These are phyloP conservation scores for Sanghuangporus baumii DNA, from an alignment of 1,284 basidiomycete species.

Conservation along the genomic window DNA sequence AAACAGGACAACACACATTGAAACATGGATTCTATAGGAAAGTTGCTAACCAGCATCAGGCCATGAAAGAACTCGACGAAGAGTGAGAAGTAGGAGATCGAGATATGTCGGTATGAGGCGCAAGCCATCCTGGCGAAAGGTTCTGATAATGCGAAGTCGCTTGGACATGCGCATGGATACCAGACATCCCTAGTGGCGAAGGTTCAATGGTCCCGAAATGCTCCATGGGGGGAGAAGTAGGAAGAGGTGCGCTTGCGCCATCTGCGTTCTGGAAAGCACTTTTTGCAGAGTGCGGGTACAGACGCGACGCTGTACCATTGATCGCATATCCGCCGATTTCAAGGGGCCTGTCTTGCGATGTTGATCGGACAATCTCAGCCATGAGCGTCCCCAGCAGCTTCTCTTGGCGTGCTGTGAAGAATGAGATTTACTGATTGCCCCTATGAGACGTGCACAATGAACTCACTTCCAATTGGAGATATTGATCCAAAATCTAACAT, in stretches of 20 bases:
- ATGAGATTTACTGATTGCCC: slow-evolving; percentile 11
- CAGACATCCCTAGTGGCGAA: slow-evolving; percentile 6
- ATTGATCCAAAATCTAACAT: slow-evolving; percentile 73
- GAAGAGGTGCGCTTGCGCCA: slow-evolving; percentile 12
- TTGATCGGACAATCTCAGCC: slow-evolving; percentile 78
- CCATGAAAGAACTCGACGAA: slow-evolving; percentile 10
- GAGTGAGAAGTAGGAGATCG: slow-evolving; percentile 13
- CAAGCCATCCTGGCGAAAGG: background rate
- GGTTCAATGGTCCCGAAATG: background rate
- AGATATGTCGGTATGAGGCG: background rate
- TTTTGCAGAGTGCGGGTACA: slow-evolving; percentile 72
- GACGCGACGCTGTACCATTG: slow-evolving; percentile 44
- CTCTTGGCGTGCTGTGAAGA: slow-evolving; percentile 63
- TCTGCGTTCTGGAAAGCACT: slow-evolving; percentile 41
- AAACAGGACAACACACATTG: background rate
- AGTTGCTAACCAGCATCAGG: background rate
- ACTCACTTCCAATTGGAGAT: slow-evolving; percentile 78
- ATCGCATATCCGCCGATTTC: slow-evolving; percentile 38
- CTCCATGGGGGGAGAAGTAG: slow-evolving; percentile 8
- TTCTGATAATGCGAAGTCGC: background rate
- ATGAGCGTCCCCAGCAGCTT: slow-evolving; percentile 75
- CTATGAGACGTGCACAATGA: background rate
- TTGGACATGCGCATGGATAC: slow-evolving; percentile 14
- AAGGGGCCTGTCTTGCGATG: slow-evolving; percentile 68
- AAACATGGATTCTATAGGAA: background rate